Conservation (phyloP, 345 rosid species). For the Dimocarpus longan region DNA sequence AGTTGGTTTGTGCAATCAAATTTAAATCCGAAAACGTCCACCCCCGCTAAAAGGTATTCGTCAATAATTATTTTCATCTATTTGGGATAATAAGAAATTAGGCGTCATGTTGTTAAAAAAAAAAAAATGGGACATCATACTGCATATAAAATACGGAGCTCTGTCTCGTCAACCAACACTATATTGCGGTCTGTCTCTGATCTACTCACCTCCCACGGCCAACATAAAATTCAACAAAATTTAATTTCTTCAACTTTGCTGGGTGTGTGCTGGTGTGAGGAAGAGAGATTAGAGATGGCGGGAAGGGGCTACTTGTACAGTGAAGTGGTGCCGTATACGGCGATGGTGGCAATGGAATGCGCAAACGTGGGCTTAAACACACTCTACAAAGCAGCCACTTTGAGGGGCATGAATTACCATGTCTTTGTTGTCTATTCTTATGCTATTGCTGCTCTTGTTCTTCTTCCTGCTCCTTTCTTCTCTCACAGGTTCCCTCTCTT, state of each 20-base stretch:
- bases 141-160: neutral
- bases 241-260: neutral
- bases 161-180: neutral
- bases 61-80: too few species aligned
- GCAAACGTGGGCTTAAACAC: slow-evolving; percentile 72
- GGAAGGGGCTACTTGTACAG: slow-evolving; percentile 40
- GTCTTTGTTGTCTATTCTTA: slow-evolving; percentile 78
- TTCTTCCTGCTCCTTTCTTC: slow-evolving; percentile 80
- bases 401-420: slow-evolving; percentile 75
- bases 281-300: slow-evolving; percentile 37
- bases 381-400: slow-evolving; percentile 83
- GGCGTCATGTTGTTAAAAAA: too few species aligned
- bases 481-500: slow-evolving; percentile 53
- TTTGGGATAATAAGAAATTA: too few species aligned
- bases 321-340: slow-evolving; percentile 66
- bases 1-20: too few species aligned
- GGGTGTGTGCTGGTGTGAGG: neutral
- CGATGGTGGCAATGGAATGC: slow-evolving; percentile 74
- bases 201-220: neutral
- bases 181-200: neutral
- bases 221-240: neutral
- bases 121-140: too few species aligned
- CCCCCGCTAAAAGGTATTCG: too few species aligned
- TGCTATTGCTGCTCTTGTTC: slow-evolving; percentile 80
- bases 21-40: too few species aligned